A percentile compares a stretch with the other conserved stretches of the same genome.
Conservation (phyloP, 352 stramenopile species). For the Hyaloperonospora brassicae region DNA sequence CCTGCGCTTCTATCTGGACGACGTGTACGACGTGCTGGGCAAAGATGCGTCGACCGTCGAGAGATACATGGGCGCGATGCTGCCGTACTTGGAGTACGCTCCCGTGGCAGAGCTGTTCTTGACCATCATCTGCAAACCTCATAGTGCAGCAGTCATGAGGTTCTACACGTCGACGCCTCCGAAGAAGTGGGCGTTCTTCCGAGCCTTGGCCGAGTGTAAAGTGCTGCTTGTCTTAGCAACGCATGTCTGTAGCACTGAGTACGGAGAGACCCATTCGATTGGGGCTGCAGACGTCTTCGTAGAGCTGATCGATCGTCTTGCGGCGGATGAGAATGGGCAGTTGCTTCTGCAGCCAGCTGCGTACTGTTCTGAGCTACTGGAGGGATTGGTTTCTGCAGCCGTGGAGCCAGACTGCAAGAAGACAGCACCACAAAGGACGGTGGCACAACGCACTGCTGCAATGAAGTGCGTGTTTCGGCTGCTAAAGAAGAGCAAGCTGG, state of each 20-base stretch:
- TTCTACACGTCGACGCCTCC: constrained; percentile 33
- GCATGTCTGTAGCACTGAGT: constrained; percentile 63
- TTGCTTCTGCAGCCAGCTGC: constrained; percentile 67
- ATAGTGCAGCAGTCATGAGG: constrained; percentile 31
- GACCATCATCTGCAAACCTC: constrained; percentile 81
- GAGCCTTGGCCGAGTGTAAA: constrained; percentile 81
- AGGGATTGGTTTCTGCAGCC: constrained; percentile 64
- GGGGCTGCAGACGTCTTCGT: constrained; percentile 85
- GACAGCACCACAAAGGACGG: constrained; percentile 23
- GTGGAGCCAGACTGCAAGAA: constrained; percentile 33
- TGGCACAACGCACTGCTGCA: constrained; percentile 67
- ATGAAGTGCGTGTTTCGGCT: constrained; percentile 78
- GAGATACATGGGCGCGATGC: constrained; percentile 81
- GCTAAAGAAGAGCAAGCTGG: constrained; percentile 62
- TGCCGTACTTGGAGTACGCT: constrained; percentile 70
- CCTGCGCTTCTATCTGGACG: constrained; percentile 76
- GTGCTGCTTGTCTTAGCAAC: constrained; percentile 76
- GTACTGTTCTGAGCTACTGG: constrained; percentile 40
- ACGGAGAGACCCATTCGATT: constrained; percentile 61
- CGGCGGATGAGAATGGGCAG: constrained; percentile 79
- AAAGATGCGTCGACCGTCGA: constrained; percentile 47
- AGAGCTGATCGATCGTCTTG: constrained; percentile 31
- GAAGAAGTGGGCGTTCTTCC: constrained; percentile 87
- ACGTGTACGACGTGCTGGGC: constrained; percentile 83
- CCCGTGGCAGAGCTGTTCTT: constrained; percentile 82